Conservation (phyloP, 345 rosid species). For the Sisymbrium altissimum region DNA sequence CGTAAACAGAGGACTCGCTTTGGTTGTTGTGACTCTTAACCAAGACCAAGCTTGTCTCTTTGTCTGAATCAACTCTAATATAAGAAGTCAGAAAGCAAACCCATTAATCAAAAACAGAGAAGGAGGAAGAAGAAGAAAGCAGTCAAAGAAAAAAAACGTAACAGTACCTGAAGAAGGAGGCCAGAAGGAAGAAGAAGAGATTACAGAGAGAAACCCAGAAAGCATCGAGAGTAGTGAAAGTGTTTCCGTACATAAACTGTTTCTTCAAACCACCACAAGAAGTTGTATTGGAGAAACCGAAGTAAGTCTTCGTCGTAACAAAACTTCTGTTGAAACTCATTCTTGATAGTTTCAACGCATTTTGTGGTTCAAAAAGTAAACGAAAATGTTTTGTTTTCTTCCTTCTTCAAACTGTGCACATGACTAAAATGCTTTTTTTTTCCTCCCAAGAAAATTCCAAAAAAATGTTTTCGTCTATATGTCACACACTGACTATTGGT, state of each 20-base stretch:
- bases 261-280: conserved; percentile 12
- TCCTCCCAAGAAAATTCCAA: not conserved
- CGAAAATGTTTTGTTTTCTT: not conserved
- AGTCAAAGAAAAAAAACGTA: not conserved
- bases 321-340: conserved; percentile 38
- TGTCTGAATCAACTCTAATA: conserved; percentile 31
- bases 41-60: too few species aligned
- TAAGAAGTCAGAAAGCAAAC: too few species aligned
- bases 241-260: conserved; percentile 34
- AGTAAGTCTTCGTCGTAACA: conserved; percentile 33
- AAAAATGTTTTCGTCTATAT: not conserved
- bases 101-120: not conserved
- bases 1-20: too few species aligned
- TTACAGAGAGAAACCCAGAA: conserved; percentile 52
- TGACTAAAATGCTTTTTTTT: conserved; percentile 9
- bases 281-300: conserved; percentile 28
- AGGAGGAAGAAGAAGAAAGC: not conserved
- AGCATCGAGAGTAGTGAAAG: conserved; percentile 36
- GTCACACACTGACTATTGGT: conserved; percentile 6
- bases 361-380: conserved; percentile 18
- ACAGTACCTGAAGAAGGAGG: conserved; percentile 47
- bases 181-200: conserved; percentile 37
- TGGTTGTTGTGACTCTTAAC: too few species aligned
- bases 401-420: not conserved
- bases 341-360: conserved; percentile 25